Evolutionary conservation across 192 early-diverging fungal genomes (phyloP).

Genomic region (Backusella luteola): DNA sequence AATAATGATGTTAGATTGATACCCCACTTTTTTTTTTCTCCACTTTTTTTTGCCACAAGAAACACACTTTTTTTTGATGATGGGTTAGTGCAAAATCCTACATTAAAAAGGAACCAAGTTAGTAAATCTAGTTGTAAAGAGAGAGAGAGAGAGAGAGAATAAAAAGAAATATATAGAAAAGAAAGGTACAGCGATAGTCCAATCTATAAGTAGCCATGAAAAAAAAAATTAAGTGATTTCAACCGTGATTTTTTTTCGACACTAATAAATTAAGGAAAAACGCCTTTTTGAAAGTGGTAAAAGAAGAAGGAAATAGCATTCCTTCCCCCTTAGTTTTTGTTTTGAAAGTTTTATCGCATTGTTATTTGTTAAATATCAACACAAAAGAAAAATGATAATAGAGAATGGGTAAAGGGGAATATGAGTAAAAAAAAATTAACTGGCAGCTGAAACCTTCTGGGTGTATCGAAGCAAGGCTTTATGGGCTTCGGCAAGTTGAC

Average conservation of each 20-base stretch:
- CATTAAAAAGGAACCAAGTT: not conserved
- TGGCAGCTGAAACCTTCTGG: constrained; percentile 4
- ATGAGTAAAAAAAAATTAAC: not conserved
- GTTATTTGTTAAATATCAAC: constrained; percentile 15
- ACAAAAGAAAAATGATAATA: constrained; percentile 1
- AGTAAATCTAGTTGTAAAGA: not conserved
- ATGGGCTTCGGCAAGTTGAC: constrained; percentile 45
- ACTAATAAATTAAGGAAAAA: constrained; percentile 14
- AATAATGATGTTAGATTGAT: not conserved
- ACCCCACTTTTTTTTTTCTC: not conserved
- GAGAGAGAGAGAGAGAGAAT: not conserved
- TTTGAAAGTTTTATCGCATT: constrained; percentile 13
- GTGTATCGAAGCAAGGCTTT: constrained; percentile 22
- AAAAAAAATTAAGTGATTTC: constrained; percentile 15
- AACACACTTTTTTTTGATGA: not conserved
- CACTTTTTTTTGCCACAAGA: not conserved
- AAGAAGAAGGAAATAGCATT: not conserved
- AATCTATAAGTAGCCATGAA: constrained; percentile 19
- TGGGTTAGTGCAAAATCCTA: not conserved
- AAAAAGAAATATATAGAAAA: not conserved
- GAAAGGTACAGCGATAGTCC: constrained; percentile 6
- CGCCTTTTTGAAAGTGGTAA: constrained; percentile 4
- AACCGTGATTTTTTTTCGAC: constrained; percentile 10
- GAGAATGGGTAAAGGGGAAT: not conserved
- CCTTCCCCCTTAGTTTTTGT: not conserved